phyloP scores from a whole-genome alignment of 2,329 filamentous ascomycete genomes.

The Hymenoscyphus linearis region DNA sequence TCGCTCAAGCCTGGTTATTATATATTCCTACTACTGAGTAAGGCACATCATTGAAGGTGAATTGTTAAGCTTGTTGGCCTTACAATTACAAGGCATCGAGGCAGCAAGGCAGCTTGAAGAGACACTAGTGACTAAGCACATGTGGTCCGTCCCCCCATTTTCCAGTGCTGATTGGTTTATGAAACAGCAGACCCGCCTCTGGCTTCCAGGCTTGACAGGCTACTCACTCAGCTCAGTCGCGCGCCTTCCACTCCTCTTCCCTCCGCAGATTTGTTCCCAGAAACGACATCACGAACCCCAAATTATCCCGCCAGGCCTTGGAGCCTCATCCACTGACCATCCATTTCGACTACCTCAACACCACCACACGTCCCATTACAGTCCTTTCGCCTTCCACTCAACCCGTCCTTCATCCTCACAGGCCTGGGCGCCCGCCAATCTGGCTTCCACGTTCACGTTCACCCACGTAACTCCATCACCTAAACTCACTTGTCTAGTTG shows the following conservation, averaged over 20 bases:
- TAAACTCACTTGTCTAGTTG: not conserved
- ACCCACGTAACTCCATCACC: not conserved
- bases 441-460: conserved; percentile 15
- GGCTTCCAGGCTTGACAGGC: not conserved
- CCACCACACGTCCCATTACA: not conserved
- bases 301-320: not conserved
- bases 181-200: not conserved
- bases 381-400: not conserved
- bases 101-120: too few relatives aligned
- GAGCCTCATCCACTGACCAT: not conserved
- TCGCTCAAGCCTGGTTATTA: too few relatives aligned
- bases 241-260: not conserved
- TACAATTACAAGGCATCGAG: too few relatives aligned
- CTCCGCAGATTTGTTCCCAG: not conserved
- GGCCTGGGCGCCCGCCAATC: conserved; percentile 9
- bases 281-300: not conserved
- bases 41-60: too few relatives aligned
- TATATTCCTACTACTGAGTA: too few relatives aligned
- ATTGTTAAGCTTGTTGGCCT: too few relatives aligned
- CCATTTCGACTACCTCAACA: not conserved
- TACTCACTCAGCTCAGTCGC: not conserved
- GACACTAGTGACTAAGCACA: too few relatives aligned
- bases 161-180: not conserved
- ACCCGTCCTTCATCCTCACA: not conserved
- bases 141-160: too few relatives aligned